phyloP scores from a whole-genome alignment of 805 yeast species.

The Wickerhamiella hasegawae region DNA sequence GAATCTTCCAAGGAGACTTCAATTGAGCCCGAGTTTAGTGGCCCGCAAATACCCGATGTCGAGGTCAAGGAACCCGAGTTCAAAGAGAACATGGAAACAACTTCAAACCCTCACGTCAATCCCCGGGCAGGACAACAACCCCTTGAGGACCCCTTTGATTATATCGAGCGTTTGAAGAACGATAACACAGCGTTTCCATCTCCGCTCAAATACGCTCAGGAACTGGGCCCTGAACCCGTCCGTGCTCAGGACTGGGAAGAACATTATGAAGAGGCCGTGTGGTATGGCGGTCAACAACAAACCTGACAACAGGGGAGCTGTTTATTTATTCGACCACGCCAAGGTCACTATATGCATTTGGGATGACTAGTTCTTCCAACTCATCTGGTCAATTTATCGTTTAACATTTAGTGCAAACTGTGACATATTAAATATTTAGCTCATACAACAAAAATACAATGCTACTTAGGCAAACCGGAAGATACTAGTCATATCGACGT shows the following conservation, averaged over 20 bases:
- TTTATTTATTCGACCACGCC: no score
- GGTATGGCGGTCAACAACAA: slow-evolving; percentile 1
- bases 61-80: background rate
- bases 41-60: background rate
- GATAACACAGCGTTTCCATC: background rate
- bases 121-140: slow-evolving; percentile 7
- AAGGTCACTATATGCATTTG: no score
- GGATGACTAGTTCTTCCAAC: no score
- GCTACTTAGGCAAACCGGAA: slow-evolving; percentile 25
- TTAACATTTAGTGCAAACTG: no score
- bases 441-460: no score
- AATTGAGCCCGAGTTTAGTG: background rate
- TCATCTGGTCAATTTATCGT: no score
- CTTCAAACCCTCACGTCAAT: slow-evolving; percentile 1
- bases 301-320: no score
- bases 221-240: slow-evolving; percentile 7
- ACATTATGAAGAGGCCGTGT: slow-evolving; percentile 9
- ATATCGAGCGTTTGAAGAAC: slow-evolving; percentile 8
- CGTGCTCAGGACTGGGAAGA: slow-evolving; percentile 13
- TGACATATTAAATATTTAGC: no score
- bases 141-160: slow-evolving; percentile 14
- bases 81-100: background rate
- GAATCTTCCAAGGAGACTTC: background rate
- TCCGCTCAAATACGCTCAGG: slow-evolving; percentile 10
- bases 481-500: slow-evolving; percentile 71